phyloP scores from a whole-genome alignment of 176 grass and related monocot species.

The Carex pumila region DNA sequence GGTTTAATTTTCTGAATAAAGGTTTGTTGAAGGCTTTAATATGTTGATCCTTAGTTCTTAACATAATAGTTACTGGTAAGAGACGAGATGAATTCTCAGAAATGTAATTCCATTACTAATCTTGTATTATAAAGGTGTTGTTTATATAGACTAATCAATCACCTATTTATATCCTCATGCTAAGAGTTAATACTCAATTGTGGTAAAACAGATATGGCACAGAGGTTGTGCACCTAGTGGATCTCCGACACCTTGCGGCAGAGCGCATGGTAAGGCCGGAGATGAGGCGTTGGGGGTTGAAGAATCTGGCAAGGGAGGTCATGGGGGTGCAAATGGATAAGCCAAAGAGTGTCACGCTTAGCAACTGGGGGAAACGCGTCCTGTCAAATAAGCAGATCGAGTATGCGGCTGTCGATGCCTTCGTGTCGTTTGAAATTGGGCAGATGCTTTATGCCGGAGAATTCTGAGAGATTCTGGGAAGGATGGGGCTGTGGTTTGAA shows the following conservation, averaged over 20 bases:
- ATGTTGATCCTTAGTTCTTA: no score
- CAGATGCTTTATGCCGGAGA: constrained; percentile 6
- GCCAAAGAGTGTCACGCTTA: constrained; percentile 31
- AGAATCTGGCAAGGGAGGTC: constrained; percentile 23
- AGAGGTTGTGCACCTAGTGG: not conserved
- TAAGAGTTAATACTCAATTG: not conserved
- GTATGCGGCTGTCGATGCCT: constrained; percentile 35
- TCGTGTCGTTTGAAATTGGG: constrained; percentile 29
- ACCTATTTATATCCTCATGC: not conserved
- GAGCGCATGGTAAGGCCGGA: constrained; percentile 15
- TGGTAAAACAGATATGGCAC: constrained; percentile 1
- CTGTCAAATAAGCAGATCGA: constrained; percentile 20
- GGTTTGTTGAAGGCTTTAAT: no score
- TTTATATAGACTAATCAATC: no score
- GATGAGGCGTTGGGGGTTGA: constrained; percentile 33
- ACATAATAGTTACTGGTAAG: no score
- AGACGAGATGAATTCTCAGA: no score
- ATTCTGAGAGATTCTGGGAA: constrained; percentile 20
- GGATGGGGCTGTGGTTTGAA: constrained; percentile 24
- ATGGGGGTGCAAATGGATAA: constrained; percentile 28
- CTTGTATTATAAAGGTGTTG: no score
- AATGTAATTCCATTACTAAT: no score
- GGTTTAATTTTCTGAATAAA: no score
- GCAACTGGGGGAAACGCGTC: constrained; percentile 31
- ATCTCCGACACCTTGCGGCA: constrained; percentile 32